phyloP scores from a whole-genome alignment of 2,329 filamentous ascomycete genomes.

The Beauveria bassiana region DNA sequence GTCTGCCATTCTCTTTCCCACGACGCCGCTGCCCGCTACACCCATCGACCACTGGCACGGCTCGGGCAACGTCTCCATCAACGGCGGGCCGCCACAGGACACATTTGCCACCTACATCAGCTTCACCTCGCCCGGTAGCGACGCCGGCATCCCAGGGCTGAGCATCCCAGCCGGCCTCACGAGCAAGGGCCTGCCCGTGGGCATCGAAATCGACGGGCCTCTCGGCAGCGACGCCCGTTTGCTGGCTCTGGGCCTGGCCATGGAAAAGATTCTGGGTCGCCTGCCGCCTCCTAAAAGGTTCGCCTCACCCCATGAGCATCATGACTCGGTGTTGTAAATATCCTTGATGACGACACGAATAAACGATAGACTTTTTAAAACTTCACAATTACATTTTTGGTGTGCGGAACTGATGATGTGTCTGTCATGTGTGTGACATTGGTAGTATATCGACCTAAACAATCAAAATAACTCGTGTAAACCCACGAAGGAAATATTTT shows the following conservation, averaged over 20 bases:
- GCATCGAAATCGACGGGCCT: constrained; percentile 15
- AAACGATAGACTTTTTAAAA: not conserved
- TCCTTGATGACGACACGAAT: not conserved
- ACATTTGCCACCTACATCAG: constrained; percentile 12
- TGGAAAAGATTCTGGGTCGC: constrained; percentile 13
- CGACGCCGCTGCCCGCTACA: constrained; percentile 14
- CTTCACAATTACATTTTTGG: not conserved
- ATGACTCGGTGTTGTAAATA: not conserved
- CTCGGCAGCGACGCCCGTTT: constrained; percentile 12
- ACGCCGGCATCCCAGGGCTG: constrained; percentile 15
- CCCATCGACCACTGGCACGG: constrained; percentile 12
- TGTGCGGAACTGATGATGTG: not conserved
- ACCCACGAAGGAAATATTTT: not conserved
- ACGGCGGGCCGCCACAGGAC: constrained; percentile 12
- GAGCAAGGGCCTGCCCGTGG: constrained; percentile 9
- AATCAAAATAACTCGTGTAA: not conserved
- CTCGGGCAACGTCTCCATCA: constrained; percentile 14
- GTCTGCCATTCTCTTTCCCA: constrained; percentile 14
- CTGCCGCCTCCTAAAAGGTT: constrained; percentile 11
- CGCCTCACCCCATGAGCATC: too few species aligned
- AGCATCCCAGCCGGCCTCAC: constrained; percentile 14
- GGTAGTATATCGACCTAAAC: not conserved
- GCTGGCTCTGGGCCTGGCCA: constrained; percentile 12
- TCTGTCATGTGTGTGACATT: not conserved
- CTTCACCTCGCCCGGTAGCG: constrained; percentile 13